These are phyloP conservation scores for Sanguinoderma infundibulare DNA, from an alignment of 1,284 basidiomycete species.

Conservation along the genomic window DNA sequence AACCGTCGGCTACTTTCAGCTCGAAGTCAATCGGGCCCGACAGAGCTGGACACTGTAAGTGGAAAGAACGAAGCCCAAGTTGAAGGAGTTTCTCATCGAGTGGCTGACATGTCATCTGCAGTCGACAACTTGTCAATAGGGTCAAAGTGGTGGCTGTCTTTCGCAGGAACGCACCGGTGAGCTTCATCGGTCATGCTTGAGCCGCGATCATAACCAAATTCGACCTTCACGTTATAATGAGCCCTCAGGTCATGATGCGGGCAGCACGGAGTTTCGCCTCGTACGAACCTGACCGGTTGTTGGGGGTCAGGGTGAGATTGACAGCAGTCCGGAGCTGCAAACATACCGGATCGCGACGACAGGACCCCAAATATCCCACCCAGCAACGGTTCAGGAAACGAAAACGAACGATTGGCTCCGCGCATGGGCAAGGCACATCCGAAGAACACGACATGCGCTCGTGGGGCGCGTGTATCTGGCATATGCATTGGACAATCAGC, in stretches of 20 bases:
- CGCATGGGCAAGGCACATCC: neutral
- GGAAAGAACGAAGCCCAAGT: neutral
- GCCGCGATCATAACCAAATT: neutral
- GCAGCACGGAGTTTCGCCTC: neutral
- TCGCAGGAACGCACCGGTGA: neutral
- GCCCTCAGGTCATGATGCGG: neutral
- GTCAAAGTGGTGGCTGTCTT: neutral
- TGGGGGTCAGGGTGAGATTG: neutral
- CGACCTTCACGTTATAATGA: neutral
- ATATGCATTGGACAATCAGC: neutral
- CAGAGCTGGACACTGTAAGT: neutral
- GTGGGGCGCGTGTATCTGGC: neutral
- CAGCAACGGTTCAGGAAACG: neutral
- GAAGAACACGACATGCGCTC: neutral
- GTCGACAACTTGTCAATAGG: neutral
- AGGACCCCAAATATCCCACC: neutral
- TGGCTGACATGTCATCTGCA: neutral
- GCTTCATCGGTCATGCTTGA: neutral
- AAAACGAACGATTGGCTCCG: too few species aligned
- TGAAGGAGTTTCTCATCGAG: neutral
- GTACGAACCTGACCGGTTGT: neutral
- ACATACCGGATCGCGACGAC: neutral
- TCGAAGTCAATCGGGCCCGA: too few species aligned
- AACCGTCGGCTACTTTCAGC: too few species aligned
- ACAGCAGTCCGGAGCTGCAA: neutral